phyloP scores from a whole-genome alignment of 2,329 filamentous ascomycete genomes.

The Phoma sp. region DNA sequence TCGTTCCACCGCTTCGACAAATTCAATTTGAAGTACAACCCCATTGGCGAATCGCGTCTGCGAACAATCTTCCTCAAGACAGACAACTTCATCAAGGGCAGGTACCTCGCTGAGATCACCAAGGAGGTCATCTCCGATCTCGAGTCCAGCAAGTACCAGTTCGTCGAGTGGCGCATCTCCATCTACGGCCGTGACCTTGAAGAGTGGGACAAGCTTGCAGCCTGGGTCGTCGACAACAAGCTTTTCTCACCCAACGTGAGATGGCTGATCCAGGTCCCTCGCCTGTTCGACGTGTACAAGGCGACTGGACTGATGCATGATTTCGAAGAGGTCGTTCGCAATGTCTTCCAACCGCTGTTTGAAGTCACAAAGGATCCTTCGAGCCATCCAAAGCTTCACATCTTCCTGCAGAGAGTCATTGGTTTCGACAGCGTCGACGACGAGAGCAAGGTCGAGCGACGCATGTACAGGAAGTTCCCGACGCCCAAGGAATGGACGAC shows the following conservation, averaged over 20 bases:
- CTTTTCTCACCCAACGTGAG: constrained; percentile 96
- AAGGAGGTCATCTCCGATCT: constrained; percentile 97
- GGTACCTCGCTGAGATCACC: constrained; percentile 95
- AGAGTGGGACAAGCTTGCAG: constrained; percentile 97
- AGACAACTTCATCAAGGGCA: constrained; percentile 95
- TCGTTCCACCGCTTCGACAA: constrained; percentile 99
- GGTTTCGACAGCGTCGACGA: constrained; percentile 98
- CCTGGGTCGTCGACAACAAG: constrained; percentile 98
- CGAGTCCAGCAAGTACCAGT: constrained; percentile 98
- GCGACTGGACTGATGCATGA: constrained; percentile 83
- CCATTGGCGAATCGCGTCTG: constrained; percentile 90
- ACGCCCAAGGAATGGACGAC: constrained; percentile 87
- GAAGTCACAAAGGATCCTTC: constrained; percentile 88
- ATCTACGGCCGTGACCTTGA: constrained; percentile 91
- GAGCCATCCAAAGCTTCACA: constrained; percentile 88
- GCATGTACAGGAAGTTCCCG: constrained; percentile 94
- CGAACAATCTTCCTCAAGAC: constrained; percentile 99
- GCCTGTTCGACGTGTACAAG: constrained; percentile 96
- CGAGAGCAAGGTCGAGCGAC: constrained; percentile 93
- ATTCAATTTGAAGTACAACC: constrained; percentile 99
- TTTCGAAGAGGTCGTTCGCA: constrained; percentile 88
- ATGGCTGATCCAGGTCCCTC: constrained; percentile 95
- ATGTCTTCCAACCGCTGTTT: constrained; percentile 92
- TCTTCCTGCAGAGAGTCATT: constrained; percentile 93
- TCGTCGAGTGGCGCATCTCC: constrained; percentile 99